phyloP scores from a whole-genome alignment of 2,329 filamentous ascomycete genomes.

The Cordyceps militaris region DNA sequence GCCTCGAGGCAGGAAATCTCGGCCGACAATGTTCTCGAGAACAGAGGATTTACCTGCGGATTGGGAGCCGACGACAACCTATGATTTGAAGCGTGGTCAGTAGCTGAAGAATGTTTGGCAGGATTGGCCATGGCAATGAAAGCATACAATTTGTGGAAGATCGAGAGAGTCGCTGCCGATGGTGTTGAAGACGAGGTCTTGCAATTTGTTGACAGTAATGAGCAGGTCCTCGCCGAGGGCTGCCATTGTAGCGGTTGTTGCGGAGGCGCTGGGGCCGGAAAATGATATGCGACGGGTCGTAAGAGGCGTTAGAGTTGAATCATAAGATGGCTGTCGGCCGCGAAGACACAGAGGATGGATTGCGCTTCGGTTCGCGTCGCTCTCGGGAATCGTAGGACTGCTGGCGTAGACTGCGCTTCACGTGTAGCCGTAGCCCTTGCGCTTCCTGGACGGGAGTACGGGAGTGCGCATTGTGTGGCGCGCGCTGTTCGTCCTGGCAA shows the following conservation, averaged over 20 bases:
- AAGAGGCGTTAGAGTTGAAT: slow-evolving; percentile 3
- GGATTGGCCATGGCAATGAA: background rate
- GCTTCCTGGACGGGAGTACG: background rate
- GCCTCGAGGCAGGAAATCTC: slow-evolving; percentile 92
- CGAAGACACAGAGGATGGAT: slow-evolving; percentile 9
- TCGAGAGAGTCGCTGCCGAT: slow-evolving; percentile 98
- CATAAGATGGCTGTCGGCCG: slow-evolving; percentile 6
- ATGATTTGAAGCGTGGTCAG: slow-evolving; percentile 13
- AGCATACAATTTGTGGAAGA: slow-evolving; percentile 88
- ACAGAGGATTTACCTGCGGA: slow-evolving; percentile 98
- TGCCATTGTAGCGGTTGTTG: slow-evolving; percentile 57
- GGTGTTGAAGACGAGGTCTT: slow-evolving; percentile 98
- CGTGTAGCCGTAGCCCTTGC: slow-evolving; percentile 10
- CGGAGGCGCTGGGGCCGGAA: background rate
- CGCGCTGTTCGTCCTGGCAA: background rate
- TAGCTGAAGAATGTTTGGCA: slow-evolving; percentile 5
- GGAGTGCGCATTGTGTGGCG: background rate
- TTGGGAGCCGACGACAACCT: slow-evolving; percentile 98
- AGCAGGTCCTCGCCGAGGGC: slow-evolving; percentile 93
- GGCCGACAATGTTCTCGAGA: slow-evolving; percentile 95
- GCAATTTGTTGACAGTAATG: slow-evolving; percentile 93
- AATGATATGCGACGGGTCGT: slow-evolving; percentile 5
- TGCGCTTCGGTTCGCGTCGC: slow-evolving; percentile 10
- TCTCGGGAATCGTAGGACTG: background rate
- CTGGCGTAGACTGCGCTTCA: slow-evolving; percentile 8